Base-by-base conservation (phyloP, 1,139 yeast genomes). In the Petasospora fabianii region DNA sequence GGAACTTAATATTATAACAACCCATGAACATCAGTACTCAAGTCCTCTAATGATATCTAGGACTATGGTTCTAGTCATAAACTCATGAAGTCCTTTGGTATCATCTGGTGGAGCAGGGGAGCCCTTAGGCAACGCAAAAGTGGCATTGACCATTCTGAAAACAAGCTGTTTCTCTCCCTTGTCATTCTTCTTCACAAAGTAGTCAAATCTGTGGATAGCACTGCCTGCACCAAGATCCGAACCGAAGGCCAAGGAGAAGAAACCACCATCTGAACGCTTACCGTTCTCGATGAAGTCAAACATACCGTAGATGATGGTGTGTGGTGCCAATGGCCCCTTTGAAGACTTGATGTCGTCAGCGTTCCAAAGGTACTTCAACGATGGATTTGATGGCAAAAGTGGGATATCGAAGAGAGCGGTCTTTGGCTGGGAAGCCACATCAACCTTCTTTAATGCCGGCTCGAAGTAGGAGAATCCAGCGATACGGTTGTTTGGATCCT, bases 221-320 rank as follows among this genome's bases (percentile, higher is more conserved):
- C 43, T 84, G 39, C 77, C 68, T 27, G 85, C 84, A 31, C 78
- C 44, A 2, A 73, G 63, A 32, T 82, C 73, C 16, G 77, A 83
- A 22, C 80, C 80, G 54, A 77, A 70, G 0, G 73, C 71, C 32
- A 76, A 76, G 51, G 77, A 59, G 4, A 84, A 72, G 45, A 84
- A 87, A 50, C 81, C 87, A 49, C 88, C 88, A 24, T 49, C 42
- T 1, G 52, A 29, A 19, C 46, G 44, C 5, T 21, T 29, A 15
- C 54, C 54, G 28, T 39, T 31, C 5, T 46, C 54, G 9, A 44
- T 19, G 26, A 43, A 38, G 20, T 41, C 31, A 24, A 51, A 52
- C 38, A 49, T 34, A 9, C 55, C 55, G 42, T 46, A 52, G 12
- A 52, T 43, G 16, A 49, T 30, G 4, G 52, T 35, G 19, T 38